These are phyloP conservation scores for Protomyces pachydermus DNA, from an alignment of 1,139 yeast genomes.

Conservation along the genomic window DNA sequence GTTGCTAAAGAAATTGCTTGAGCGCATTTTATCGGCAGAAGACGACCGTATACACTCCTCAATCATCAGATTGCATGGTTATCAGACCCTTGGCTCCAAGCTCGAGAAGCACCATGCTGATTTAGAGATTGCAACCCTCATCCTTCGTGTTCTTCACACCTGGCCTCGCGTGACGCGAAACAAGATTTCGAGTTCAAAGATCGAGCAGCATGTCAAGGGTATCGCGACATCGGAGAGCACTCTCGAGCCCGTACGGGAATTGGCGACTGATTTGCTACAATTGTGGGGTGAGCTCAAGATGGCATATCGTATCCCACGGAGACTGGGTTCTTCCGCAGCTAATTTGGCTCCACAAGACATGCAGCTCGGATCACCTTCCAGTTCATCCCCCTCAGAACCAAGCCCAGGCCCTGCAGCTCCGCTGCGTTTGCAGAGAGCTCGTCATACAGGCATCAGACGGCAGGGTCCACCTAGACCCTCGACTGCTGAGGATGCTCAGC, in stretches of 20 bases:
- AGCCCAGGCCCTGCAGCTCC: neutral
- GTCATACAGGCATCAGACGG: neutral
- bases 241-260: conserved; percentile 30
- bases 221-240: conserved; percentile 40
- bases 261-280: conserved; percentile 46
- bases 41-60: conserved; percentile 54
- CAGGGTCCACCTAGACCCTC: neutral
- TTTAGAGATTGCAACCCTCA: conserved; percentile 42
- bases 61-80: conserved; percentile 79
- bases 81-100: conserved; percentile 65
- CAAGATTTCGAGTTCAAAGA: conserved; percentile 71
- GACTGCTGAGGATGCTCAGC: neutral
- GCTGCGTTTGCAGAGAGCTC: neutral
- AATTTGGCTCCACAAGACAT: neutral
- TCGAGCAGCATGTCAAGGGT: conserved; percentile 58
- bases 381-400: neutral
- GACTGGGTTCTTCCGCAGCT: neutral
- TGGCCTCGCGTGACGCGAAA: conserved; percentile 85
- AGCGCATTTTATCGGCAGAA: conserved; percentile 57
- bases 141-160: conserved; percentile 51
- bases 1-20: conserved; percentile 61
- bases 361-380: neutral
- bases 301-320: conserved; percentile 70
- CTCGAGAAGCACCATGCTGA: conserved; percentile 46
- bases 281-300: conserved; percentile 74